These are phyloP conservation scores for Penicillium egyptiacum DNA, from an alignment of 495 filamentous ascomycete species.

Conservation along the genomic window DNA sequence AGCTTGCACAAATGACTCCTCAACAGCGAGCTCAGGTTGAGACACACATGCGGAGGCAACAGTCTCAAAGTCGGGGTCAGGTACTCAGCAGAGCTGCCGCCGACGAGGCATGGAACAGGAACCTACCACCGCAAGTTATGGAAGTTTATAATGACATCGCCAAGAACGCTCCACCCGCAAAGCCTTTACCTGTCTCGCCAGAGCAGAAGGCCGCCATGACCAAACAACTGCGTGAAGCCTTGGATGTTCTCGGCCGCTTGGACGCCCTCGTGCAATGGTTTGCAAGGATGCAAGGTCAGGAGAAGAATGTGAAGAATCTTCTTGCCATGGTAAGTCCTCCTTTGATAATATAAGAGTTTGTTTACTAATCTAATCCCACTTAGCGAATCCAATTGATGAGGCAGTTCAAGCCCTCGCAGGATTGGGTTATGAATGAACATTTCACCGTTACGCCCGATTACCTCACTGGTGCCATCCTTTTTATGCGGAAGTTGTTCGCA, in stretches of 20 bases:
- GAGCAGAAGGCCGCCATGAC: conserved; percentile 49
- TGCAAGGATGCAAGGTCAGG: conserved; percentile 39
- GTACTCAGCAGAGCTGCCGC: conserved; percentile 32
- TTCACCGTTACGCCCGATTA: conserved; percentile 60
- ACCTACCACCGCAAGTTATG: conserved; percentile 38
- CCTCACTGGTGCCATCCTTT: conserved; percentile 49
- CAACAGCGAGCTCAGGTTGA: conserved; percentile 51
- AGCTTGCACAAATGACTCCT: conserved; percentile 52
- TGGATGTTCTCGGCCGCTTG: conserved; percentile 43
- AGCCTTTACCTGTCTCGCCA: conserved; percentile 37
- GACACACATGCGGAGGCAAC: conserved; percentile 36
- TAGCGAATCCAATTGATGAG: conserved; percentile 57
- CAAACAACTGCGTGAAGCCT: conserved; percentile 44
- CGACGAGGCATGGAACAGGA: conserved; percentile 42
- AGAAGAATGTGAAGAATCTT: conserved; percentile 44
- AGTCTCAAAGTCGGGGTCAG: conserved; percentile 31
- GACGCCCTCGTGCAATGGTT: conserved; percentile 46
- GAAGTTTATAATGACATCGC: conserved; percentile 43
- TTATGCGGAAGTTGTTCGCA: conserved; percentile 47
- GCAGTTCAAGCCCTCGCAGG: conserved; percentile 55
- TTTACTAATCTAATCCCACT: conserved; percentile 26
- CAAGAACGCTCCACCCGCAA: conserved; percentile 31
- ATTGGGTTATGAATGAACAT: conserved; percentile 53
- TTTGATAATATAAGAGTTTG: not conserved
- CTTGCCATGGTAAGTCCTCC: conserved; percentile 42